Evolutionary conservation across 768 basidiomycete genomes (phyloP).

Genomic region (Cubamyces sp.): DNA sequence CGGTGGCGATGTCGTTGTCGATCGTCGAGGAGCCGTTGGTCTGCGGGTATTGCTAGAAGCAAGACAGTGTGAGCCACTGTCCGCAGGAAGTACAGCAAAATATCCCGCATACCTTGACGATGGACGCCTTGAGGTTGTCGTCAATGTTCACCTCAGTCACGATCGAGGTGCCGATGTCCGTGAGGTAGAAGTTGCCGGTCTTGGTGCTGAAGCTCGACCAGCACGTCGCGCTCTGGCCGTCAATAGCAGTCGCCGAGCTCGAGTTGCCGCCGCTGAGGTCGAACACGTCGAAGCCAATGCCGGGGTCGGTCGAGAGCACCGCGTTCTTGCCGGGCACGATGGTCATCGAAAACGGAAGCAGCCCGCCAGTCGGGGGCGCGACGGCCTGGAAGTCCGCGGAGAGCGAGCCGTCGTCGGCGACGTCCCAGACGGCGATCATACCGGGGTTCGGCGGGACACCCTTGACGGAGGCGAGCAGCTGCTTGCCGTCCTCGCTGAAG

Average conservation of each 20-base stretch:
- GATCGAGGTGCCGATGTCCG: slow-evolving; percentile 33
- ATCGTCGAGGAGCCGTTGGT: slow-evolving; percentile 23
- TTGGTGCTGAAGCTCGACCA: slow-evolving; percentile 36
- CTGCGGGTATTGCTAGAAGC: slow-evolving; percentile 29
- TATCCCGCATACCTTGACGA: slow-evolving; percentile 43
- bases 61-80: background rate
- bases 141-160: slow-evolving; percentile 53
- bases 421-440: slow-evolving; percentile 55
- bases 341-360: slow-evolving; percentile 54
- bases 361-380: slow-evolving; percentile 44
- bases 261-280: slow-evolving; percentile 31
- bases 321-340: slow-evolving; percentile 37
- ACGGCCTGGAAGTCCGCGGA: slow-evolving; percentile 45
- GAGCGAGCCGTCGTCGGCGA: slow-evolving; percentile 48
- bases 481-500: slow-evolving; percentile 48
- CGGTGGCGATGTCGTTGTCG: slow-evolving; percentile 29
- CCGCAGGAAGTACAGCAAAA: background rate
- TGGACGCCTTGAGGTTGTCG: slow-evolving; percentile 46
- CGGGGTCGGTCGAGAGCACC: slow-evolving; percentile 35
- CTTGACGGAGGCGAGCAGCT: slow-evolving; percentile 53
- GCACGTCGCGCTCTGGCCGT: slow-evolving; percentile 37
- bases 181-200: slow-evolving; percentile 39
- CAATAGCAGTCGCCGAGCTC: slow-evolving; percentile 29
- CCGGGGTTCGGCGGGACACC: slow-evolving; percentile 50
- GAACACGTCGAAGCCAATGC: slow-evolving; percentile 35